phyloP scores from a whole-genome alignment of 2,329 filamentous ascomycete genomes.

The Pseudopyrenochaeta lycopersici region DNA sequence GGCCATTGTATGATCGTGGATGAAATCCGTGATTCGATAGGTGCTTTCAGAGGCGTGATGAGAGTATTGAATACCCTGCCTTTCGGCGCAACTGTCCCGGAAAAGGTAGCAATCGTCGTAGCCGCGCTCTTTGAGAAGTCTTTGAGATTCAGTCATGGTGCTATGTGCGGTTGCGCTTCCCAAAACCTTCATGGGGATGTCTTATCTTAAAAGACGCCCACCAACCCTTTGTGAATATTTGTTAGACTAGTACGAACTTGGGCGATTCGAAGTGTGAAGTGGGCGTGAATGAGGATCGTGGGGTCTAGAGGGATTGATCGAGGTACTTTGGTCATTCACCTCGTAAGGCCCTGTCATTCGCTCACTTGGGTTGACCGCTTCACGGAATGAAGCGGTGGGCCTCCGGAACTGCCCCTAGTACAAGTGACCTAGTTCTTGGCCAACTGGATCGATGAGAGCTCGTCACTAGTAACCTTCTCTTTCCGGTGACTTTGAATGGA shows the following conservation, averaged over 20 bases:
- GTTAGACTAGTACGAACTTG: not conserved
- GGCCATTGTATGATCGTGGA: conserved; percentile 17
- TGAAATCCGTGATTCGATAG: not conserved
- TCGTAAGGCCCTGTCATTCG: conserved; percentile 25
- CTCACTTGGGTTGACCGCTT: conserved; percentile 29
- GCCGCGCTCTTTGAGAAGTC: conserved; percentile 8
- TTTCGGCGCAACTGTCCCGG: conserved; percentile 5
- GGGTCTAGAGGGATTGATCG: not conserved
- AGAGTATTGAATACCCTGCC: conserved; percentile 5
- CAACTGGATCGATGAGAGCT: conserved; percentile 2
- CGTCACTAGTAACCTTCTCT: conserved; percentile 9
- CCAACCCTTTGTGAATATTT: conserved; percentile 15
- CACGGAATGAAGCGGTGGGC: conserved; percentile 32
- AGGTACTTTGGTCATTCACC: conserved; percentile 29
- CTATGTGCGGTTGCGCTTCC: conserved; percentile 7
- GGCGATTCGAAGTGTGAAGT: conserved; percentile 9
- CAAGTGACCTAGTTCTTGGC: not conserved
- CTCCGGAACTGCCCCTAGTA: conserved; percentile 12
- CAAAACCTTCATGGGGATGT: conserved; percentile 6
- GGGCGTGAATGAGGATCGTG: conserved; percentile 27
- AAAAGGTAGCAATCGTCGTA: conserved; percentile 4
- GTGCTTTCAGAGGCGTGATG: conserved; percentile 1
- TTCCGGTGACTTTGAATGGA: conserved; percentile 20
- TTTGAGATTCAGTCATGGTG: conserved; percentile 25
- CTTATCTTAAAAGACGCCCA: conserved; percentile 16